Evolutionary conservation across 2,329 filamentous ascomycete genomes (phyloP).

Genomic region (Dactylellina sp.): DNA sequence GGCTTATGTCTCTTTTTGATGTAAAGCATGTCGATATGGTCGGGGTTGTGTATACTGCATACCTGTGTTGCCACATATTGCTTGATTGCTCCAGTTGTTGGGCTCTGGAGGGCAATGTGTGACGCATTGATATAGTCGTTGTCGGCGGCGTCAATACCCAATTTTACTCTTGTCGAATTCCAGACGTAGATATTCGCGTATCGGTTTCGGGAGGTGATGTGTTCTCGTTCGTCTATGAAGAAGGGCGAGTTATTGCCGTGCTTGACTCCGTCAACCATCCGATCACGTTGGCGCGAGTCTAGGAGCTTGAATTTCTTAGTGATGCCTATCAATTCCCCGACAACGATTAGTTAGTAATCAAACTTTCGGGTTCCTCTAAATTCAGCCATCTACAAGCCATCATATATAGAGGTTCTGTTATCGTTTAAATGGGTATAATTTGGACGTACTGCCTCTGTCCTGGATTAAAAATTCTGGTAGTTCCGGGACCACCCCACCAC

Average conservation of each 20-base stretch:
- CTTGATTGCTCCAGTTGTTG: slow-evolving; percentile 67
- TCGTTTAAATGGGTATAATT: neutral
- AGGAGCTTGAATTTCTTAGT: slow-evolving; percentile 48
- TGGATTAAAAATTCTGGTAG: slow-evolving; percentile 43
- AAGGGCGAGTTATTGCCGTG: slow-evolving; percentile 35
- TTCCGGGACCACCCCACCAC: slow-evolving; percentile 24
- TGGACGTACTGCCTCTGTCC: slow-evolving; percentile 40
- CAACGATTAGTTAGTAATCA: slow-evolving; percentile 2
- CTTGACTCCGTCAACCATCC: slow-evolving; percentile 27
- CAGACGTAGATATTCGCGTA: slow-evolving; percentile 92
- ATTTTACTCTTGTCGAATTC: slow-evolving; percentile 83
- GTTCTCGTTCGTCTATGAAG: slow-evolving; percentile 58
- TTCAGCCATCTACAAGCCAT: too few species aligned
- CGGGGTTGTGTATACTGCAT: neutral
- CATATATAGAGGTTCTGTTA: neutral
- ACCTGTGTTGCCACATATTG: slow-evolving; percentile 90
- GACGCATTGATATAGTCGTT: slow-evolving; percentile 88
- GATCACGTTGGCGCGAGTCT: slow-evolving; percentile 46
- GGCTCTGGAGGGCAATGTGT: slow-evolving; percentile 71
- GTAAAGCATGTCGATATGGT: neutral
- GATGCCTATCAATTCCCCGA: slow-evolving; percentile 19
- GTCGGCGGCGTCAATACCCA: slow-evolving; percentile 78
- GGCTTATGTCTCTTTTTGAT: neutral
- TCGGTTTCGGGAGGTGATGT: slow-evolving; percentile 68
- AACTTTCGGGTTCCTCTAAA: neutral